These are phyloP conservation scores for Carex kokanica DNA, from an alignment of 176 grass and related monocot genomes.

Conservation along the genomic window DNA sequence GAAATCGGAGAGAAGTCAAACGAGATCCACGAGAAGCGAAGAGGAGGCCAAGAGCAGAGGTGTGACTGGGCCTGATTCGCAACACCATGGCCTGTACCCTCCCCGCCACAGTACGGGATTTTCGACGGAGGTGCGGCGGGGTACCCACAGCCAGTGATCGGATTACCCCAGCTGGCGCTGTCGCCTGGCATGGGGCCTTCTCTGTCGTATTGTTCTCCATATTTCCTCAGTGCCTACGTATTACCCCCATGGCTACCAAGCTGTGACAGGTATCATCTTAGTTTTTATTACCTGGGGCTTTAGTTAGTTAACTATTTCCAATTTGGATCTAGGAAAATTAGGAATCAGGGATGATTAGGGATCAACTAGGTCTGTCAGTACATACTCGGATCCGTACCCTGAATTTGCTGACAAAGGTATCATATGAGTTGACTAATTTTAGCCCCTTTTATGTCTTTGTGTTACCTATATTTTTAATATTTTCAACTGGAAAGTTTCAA, in stretches of 20 bases:
- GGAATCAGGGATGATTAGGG: too few relatives aligned
- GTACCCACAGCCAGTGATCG: slow-evolving; percentile 59
- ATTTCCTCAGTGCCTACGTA: slow-evolving; percentile 44
- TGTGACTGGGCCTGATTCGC: background rate
- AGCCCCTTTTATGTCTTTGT: too few relatives aligned
- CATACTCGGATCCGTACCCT: too few relatives aligned
- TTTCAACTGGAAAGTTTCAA: too few relatives aligned
- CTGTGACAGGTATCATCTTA: too few relatives aligned
- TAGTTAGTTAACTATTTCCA: too few relatives aligned
- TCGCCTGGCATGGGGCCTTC: slow-evolving; percentile 37
- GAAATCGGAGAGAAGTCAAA: slow-evolving; percentile 16
- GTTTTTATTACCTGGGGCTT: too few relatives aligned
- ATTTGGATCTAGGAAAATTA: too few relatives aligned
- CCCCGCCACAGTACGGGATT: slow-evolving; percentile 57
- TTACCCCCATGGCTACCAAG: slow-evolving; percentile 59
- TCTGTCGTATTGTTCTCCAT: slow-evolving; percentile 36
- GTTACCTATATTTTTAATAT: too few relatives aligned
- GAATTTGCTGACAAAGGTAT: too few relatives aligned
- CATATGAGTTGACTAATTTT: too few relatives aligned
- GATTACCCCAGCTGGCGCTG: slow-evolving; percentile 58
- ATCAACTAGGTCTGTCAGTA: too few relatives aligned
- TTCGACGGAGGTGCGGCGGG: slow-evolving; percentile 37
- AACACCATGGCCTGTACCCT: background rate
- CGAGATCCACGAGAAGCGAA: slow-evolving; percentile 4
- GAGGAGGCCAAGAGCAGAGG: slow-evolving; percentile 25